These are phyloP conservation scores for Mychonastes homosphaera DNA, from an alignment of 139 green algal species.

Conservation along the genomic window DNA sequence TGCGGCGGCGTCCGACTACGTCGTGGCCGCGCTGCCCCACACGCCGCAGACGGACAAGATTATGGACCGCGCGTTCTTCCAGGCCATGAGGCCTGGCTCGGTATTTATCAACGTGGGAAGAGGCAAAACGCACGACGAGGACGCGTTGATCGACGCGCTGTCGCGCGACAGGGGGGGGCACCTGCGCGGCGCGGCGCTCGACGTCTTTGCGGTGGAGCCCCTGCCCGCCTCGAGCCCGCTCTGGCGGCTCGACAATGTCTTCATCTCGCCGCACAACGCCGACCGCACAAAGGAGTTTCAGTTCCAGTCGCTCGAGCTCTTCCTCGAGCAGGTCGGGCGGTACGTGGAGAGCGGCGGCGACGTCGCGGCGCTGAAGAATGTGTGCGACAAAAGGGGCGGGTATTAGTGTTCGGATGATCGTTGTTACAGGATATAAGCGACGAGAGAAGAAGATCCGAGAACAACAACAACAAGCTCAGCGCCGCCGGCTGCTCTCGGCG, in stretches of 20 bases:
- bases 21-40: constrained; percentile 57
- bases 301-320: constrained; percentile 35
- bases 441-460: too few relatives aligned
- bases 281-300: constrained; percentile 35
- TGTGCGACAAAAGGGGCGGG: constrained; percentile 51
- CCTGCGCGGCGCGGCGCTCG: constrained; percentile 64
- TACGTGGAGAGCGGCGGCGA: constrained; percentile 36
- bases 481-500: too few relatives aligned
- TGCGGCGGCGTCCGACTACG: constrained; percentile 47
- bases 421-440: too few relatives aligned
- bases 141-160: constrained; percentile 50
- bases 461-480: too few relatives aligned
- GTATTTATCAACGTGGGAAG: constrained; percentile 77
- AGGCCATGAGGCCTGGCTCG: constrained; percentile 48
- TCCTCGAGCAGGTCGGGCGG: constrained; percentile 39
- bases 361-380: constrained; percentile 55
- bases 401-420: too few relatives aligned
- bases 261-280: constrained; percentile 66
- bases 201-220: constrained; percentile 69
- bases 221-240: constrained; percentile 52
- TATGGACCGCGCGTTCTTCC: constrained; percentile 36
- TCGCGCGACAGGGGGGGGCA: constrained; percentile 1
- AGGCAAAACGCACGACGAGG: constrained; percentile 65
- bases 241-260: constrained; percentile 60
- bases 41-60: constrained; percentile 52